Evolutionary conservation across 1,284 basidiomycete genomes (phyloP).

Genomic region (Ceraceosorus guamensis): DNA sequence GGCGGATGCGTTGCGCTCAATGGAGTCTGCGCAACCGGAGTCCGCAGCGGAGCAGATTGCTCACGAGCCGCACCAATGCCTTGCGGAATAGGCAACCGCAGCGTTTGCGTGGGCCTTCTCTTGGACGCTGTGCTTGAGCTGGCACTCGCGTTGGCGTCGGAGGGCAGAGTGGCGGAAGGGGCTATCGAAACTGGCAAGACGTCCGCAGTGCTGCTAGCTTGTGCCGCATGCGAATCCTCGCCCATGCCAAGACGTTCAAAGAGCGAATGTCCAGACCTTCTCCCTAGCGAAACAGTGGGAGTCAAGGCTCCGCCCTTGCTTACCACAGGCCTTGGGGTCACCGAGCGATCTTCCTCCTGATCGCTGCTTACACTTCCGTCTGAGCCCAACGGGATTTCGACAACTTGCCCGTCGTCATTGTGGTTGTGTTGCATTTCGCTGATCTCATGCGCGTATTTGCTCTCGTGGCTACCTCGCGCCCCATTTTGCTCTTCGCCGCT

Average conservation of each 20-base stretch:
- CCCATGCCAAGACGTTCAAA: constrained; percentile 19
- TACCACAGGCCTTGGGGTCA: too few relatives aligned
- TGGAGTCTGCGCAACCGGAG: constrained; percentile 22
- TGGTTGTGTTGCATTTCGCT: too few relatives aligned
- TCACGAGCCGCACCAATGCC: not conserved
- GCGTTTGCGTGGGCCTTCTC: not conserved
- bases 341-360: too few relatives aligned
- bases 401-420: too few relatives aligned
- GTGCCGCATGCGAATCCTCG: not conserved
- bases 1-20: constrained; percentile 33
- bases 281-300: too few relatives aligned
- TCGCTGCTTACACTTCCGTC: too few relatives aligned
- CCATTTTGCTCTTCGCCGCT: too few relatives aligned
- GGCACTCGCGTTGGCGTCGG: not conserved
- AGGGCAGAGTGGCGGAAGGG: not conserved
- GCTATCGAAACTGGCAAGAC: too few relatives aligned
- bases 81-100: not conserved
- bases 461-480: too few relatives aligned
- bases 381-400: too few relatives aligned
- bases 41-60: not conserved
- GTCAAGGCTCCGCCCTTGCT: too few relatives aligned
- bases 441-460: too few relatives aligned
- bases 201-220: not conserved
- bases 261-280: constrained; percentile 8
- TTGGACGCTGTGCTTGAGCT: not conserved